phyloP scores from a whole-genome alignment of 2,329 filamentous ascomycete genomes.

The Cytospora chrysosperma region DNA sequence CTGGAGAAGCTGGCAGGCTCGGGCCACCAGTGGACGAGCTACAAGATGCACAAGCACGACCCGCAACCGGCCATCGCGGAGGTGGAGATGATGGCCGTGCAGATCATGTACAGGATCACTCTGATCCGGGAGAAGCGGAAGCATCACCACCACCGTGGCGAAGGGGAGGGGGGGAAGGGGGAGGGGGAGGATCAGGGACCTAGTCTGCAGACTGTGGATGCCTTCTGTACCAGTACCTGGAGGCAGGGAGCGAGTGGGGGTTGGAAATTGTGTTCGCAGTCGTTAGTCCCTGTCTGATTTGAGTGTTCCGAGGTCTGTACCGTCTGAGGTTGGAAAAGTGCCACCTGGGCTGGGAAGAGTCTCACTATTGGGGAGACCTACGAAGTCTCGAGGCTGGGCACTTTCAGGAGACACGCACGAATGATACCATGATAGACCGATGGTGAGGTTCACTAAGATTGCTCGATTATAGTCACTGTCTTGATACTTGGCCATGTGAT shows the following conservation, averaged over 20 bases:
- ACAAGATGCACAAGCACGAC: constrained; percentile 16
- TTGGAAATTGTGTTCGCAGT: constrained; percentile 19
- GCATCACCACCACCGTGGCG: neutral
- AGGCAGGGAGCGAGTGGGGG: constrained; percentile 18
- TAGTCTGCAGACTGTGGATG: constrained; percentile 10
- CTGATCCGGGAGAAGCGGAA: constrained; percentile 7
- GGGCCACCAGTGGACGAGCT: constrained; percentile 14
- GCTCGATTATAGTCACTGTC: too few species aligned
- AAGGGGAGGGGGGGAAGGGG: neutral
- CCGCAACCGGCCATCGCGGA: constrained; percentile 12
- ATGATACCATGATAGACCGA: too few species aligned
- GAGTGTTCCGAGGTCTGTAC: too few species aligned
- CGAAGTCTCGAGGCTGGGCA: neutral
- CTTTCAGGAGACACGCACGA: neutral
- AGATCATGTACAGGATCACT: constrained; percentile 21
- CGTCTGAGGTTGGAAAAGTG: too few species aligned
- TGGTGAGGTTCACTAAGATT: neutral
- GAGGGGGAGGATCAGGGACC: neutral
- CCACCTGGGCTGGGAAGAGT: too few species aligned
- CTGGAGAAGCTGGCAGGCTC: constrained; percentile 8
- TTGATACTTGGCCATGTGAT: neutral
- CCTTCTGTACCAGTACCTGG: constrained; percentile 20
- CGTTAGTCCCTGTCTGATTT: constrained; percentile 15
- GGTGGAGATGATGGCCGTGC: constrained; percentile 21
- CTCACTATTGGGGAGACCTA: too few species aligned